Evolutionary conservation across 176 grass and related monocot species (phyloP), one percentile per base, ranked within the genome.

Genomic region (Secale cereale): DNA sequence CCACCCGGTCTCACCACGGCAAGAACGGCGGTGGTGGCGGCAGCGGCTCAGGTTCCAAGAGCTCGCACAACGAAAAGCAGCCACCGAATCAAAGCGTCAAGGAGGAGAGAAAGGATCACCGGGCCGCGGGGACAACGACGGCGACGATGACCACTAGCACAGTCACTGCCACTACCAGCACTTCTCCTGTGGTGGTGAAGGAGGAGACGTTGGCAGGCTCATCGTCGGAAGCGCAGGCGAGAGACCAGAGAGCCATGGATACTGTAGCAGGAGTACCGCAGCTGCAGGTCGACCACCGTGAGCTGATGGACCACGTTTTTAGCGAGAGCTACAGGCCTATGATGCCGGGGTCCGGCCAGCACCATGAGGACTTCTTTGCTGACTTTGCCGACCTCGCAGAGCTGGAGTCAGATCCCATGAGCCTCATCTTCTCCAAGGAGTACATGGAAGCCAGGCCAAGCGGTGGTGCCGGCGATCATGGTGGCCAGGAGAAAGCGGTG

Each of bases 381-480:
- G 91, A 94, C 77, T 74, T 74, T 26, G 71, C 26, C 73, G 73
- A 54, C 27, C 89, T 98, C 19, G 88, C 90, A 14, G 96, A 91
- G 90, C 52, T 98, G 45, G 96, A 98, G 81, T 81, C 89, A 8
- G 91, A 98, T 50, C 93, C 96, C 59, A 94, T 98, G 89, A 95
- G 85, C 74, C 84, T 95, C 15, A 94, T 98, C 67, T 95, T 95
- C 89, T 95, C 96, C 70, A 92, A 91, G 83, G 96, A 91, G 83
- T 92, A 91, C 77, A 85, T 89, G 88, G 93, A 94, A 65, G 82
- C 84, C 1, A 94, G 90, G 78, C 83, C 80, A 40, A 28, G 46
- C 14, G 74, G 70, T 29, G 71, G 52, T 57, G 52, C 52, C 26
- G 54, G 35, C 28, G 86, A 87, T 62, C 68, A 74, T 84, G 89